phyloP scores from a whole-genome alignment of 2,329 filamentous ascomycete species.

The Talaromyces sp. region DNA sequence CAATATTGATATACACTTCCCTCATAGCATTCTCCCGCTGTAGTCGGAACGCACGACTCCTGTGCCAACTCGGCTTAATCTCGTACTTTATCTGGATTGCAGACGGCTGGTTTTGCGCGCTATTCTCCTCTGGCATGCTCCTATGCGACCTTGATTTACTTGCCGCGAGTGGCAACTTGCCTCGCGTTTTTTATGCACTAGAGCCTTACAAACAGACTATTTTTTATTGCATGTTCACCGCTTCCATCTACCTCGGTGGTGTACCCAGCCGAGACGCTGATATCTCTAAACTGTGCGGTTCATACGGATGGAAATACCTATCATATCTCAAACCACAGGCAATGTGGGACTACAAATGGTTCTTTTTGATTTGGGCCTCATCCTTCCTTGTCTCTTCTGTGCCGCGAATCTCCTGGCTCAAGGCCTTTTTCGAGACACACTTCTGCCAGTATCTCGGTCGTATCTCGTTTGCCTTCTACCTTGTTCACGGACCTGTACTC shows the following conservation, averaged over 20 bases:
- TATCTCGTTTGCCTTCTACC: constrained; percentile 60
- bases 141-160: constrained; percentile 59
- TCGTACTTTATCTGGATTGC: constrained; percentile 65
- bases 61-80: constrained; percentile 50
- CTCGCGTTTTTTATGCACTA: constrained; percentile 44
- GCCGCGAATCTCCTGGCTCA: constrained; percentile 56
- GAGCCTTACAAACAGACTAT: constrained; percentile 49
- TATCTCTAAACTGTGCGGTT: constrained; percentile 48
- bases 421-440: constrained; percentile 54
- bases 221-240: constrained; percentile 49
- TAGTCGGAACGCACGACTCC: constrained; percentile 51
- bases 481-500: constrained; percentile 61
- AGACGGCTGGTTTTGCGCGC: constrained; percentile 59
- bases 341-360: constrained; percentile 64
- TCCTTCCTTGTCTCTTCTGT: constrained; percentile 53
- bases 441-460: constrained; percentile 60
- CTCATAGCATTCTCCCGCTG: constrained; percentile 55
- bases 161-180: constrained; percentile 48
- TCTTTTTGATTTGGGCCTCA: constrained; percentile 61
- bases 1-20: constrained; percentile 58
- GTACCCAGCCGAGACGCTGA: constrained; percentile 52
- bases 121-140: constrained; percentile 60
- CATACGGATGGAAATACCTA: constrained; percentile 58
- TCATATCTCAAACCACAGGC: constrained; percentile 62
- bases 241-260: constrained; percentile 57